These are phyloP conservation scores for Podila minutissima DNA, from an alignment of 192 early-diverging fungal species.

Conservation along the genomic window DNA sequence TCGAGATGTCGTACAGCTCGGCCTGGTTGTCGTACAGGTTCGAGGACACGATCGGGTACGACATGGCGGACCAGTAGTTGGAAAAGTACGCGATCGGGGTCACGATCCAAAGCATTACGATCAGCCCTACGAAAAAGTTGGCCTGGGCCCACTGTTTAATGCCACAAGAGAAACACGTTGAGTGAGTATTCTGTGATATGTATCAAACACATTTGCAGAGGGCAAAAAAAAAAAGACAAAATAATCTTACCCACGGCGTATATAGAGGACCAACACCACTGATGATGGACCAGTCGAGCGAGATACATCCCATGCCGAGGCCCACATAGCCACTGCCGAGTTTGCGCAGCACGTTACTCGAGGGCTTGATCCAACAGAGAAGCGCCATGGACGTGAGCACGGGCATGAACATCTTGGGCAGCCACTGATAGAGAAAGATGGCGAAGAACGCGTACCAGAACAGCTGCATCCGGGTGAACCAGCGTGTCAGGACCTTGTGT, in stretches of 20 bases:
- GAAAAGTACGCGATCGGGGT: constrained; percentile 73
- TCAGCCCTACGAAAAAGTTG: constrained; percentile 72
- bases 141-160: constrained; percentile 63
- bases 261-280: constrained; percentile 40
- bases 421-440: constrained; percentile 66
- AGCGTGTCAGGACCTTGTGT: constrained; percentile 40
- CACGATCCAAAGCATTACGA: constrained; percentile 74
- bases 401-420: constrained; percentile 50
- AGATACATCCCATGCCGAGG: constrained; percentile 75
- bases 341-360: constrained; percentile 30
- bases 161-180: neutral
- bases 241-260: constrained; percentile 37
- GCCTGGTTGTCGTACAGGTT: constrained; percentile 36
- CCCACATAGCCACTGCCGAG: constrained; percentile 63
- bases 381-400: constrained; percentile 47
- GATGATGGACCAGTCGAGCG: constrained; percentile 75
- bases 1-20: constrained; percentile 34
- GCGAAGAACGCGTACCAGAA: constrained; percentile 58
- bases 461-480: constrained; percentile 52
- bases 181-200: neutral
- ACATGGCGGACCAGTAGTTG: constrained; percentile 64
- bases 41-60: constrained; percentile 43
- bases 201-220: neutral
- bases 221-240: neutral
- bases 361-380: constrained; percentile 44